Evolutionary conservation across 2,329 filamentous ascomycete genomes (phyloP).

Genomic region (Lachnellula cervina): DNA sequence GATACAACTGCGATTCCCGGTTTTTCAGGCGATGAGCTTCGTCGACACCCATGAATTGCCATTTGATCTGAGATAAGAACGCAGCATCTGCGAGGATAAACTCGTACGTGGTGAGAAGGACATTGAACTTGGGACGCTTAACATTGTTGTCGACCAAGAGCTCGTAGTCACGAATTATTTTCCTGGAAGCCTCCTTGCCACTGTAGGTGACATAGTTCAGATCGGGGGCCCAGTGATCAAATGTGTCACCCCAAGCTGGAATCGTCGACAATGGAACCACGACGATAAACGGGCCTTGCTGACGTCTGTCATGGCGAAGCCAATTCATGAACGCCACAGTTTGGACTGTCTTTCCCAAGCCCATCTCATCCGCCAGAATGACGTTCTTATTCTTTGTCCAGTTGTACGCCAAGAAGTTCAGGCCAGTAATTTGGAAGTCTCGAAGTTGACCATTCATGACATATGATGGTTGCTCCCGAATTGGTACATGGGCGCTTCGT

Average conservation of each 20-base stretch:
- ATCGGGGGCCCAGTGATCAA: conserved; percentile 93
- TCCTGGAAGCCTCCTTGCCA: conserved; percentile 79
- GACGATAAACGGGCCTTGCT: conserved; percentile 93
- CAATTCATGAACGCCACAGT: conserved; percentile 96
- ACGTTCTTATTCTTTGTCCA: conserved; percentile 94
- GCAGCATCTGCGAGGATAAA: conserved; percentile 84
- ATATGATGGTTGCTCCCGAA: conserved; percentile 78
- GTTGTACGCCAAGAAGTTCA: conserved; percentile 95
- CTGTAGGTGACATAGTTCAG: conserved; percentile 97
- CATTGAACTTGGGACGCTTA: conserved; percentile 91
- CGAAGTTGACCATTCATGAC: conserved; percentile 80
- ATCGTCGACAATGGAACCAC: conserved; percentile 97
- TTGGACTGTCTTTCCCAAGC: conserved; percentile 95
- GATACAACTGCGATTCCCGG: conserved; percentile 87
- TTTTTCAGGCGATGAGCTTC: conserved; percentile 98
- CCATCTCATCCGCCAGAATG: conserved; percentile 98
- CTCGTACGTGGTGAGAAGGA: conserved; percentile 96
- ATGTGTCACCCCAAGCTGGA: conserved; percentile 96
- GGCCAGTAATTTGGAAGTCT: conserved; percentile 86
- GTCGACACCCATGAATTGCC: conserved; percentile 95
- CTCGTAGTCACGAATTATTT: conserved; percentile 85
- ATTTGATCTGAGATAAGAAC: conserved; percentile 86
- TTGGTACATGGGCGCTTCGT: conserved; percentile 64
- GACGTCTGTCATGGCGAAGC: conserved; percentile 81
- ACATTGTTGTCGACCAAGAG: conserved; percentile 80